These are phyloP conservation scores for Cutaneotrichosporon cyanovorans DNA, from an alignment of 1,284 basidiomycete genomes.

Conservation along the genomic window DNA sequence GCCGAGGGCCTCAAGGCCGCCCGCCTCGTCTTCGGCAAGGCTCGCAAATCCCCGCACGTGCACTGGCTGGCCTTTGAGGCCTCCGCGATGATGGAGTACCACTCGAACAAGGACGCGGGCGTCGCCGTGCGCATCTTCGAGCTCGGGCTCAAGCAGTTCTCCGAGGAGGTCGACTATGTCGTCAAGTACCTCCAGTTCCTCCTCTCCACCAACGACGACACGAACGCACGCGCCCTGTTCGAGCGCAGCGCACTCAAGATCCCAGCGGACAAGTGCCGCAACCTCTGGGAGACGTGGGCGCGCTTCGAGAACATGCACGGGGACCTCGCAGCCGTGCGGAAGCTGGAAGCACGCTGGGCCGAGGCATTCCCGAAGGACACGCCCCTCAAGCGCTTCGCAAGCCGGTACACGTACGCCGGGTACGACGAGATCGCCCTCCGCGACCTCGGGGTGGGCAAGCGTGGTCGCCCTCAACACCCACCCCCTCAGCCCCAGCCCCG, in stretches of 20 bases:
- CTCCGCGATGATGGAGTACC: slow-evolving; percentile 90
- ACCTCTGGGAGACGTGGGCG: slow-evolving; percentile 93
- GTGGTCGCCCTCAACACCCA: slow-evolving; percentile 8
- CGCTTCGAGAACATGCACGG: slow-evolving; percentile 93
- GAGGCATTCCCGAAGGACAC: slow-evolving; percentile 83
- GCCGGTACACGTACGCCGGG: slow-evolving; percentile 77
- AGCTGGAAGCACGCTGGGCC: slow-evolving; percentile 78
- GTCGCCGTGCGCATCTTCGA: slow-evolving; percentile 92
- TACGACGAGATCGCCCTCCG: slow-evolving; percentile 81
- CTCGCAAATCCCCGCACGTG: slow-evolving; percentile 73
- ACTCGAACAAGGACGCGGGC: slow-evolving; percentile 75
- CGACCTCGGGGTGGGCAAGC: slow-evolving; percentile 70
- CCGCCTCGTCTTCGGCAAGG: slow-evolving; percentile 71
- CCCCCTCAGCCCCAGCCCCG: too few species aligned
- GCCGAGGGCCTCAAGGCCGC: slow-evolving; percentile 74
- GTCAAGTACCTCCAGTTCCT: slow-evolving; percentile 85
- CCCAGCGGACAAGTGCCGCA: slow-evolving; percentile 67
- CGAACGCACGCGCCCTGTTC: slow-evolving; percentile 91
- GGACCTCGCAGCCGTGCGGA: slow-evolving; percentile 78
- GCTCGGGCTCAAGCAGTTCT: slow-evolving; percentile 79
- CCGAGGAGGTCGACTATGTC: slow-evolving; percentile 76
- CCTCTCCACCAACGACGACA: slow-evolving; percentile 90
- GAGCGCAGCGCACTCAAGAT: slow-evolving; percentile 67
- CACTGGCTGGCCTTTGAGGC: slow-evolving; percentile 94
- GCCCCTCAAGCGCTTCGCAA: slow-evolving; percentile 82